Conservation (phyloP, 1,284 basidiomycete genomes). For the Cutaneotrichosporon cyanovorans region DNA sequence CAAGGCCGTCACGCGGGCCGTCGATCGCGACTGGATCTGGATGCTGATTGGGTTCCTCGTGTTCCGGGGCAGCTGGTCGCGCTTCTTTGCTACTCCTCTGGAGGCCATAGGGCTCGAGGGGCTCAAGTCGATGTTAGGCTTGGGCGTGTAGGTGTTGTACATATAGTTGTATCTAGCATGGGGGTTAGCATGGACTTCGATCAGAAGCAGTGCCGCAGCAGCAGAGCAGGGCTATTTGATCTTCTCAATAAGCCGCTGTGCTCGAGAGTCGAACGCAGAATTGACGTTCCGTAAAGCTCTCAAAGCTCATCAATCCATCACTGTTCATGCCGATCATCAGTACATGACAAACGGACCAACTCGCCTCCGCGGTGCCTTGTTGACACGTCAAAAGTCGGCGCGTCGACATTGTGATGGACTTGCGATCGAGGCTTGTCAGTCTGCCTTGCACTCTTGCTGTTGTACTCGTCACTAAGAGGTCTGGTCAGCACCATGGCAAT, state of each 20-base stretch:
- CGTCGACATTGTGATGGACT: not conserved
- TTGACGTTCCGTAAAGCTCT: too few relatives aligned
- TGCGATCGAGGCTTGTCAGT: too few relatives aligned
- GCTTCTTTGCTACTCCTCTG: constrained; percentile 25
- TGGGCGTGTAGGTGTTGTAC: constrained; percentile 1
- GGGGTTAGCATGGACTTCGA: too few relatives aligned
- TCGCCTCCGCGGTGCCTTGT: not conserved
- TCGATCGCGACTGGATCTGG: constrained; percentile 39
- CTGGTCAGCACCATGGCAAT: not conserved
- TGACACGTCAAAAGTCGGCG: not conserved
- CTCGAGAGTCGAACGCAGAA: too few relatives aligned
- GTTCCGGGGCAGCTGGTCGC: constrained; percentile 38
- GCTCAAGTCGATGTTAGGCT: constrained; percentile 19
- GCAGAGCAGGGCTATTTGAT: too few relatives aligned
- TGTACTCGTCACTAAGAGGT: not conserved
- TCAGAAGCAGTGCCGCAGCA: too few relatives aligned
- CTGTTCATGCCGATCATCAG: too few relatives aligned
- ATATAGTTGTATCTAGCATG: not conserved
- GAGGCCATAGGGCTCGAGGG: constrained; percentile 24
- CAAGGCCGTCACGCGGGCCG: not conserved
- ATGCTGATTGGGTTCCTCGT: constrained; percentile 39
- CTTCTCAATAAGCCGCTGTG: too few relatives aligned
- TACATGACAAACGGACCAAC: too few relatives aligned
- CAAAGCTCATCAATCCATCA: too few relatives aligned
- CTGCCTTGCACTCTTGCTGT: too few relatives aligned